Evolutionary conservation across 225 moss, liverwort and hornwort genomes (phyloP).

Genomic region (Asterella californica): DNA sequence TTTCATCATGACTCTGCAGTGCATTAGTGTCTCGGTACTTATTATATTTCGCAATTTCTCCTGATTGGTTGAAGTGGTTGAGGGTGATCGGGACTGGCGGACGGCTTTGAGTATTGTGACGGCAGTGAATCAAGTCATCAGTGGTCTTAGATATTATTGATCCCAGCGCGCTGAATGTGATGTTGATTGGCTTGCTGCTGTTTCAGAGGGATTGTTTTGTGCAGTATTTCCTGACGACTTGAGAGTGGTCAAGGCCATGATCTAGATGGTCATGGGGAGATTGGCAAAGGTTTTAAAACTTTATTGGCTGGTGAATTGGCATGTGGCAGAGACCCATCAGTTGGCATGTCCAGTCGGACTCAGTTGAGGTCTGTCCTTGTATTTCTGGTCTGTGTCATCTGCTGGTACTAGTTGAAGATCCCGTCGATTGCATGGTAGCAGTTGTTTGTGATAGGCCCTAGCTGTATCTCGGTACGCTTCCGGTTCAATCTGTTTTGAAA

Average conservation of each 20-base stretch:
- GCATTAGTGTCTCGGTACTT: neutral
- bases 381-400: slow-evolving; percentile 19
- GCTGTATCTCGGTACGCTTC: neutral
- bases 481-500: neutral
- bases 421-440: neutral
- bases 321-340: slow-evolving; percentile 34
- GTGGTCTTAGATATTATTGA: too few relatives aligned
- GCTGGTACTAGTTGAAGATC: slow-evolving; percentile 2
- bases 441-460: neutral
- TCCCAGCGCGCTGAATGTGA: neutral
- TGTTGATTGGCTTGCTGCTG: slow-evolving; percentile 1
- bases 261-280: neutral
- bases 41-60: too few relatives aligned
- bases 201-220: slow-evolving; percentile 2
- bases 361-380: slow-evolving; percentile 42
- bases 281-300: slow-evolving; percentile 20
- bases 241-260: neutral
- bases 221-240: slow-evolving; percentile 16
- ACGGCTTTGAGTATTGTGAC: neutral
- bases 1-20: neutral
- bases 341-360: slow-evolving; percentile 36
- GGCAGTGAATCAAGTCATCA: neutral
- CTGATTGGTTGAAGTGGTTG: neutral
- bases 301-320: slow-evolving; percentile 31
- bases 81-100: too few relatives aligned